Evolutionary conservation across 352 stramenopile species (phyloP).

Genomic region (Peronospora farinosa): DNA sequence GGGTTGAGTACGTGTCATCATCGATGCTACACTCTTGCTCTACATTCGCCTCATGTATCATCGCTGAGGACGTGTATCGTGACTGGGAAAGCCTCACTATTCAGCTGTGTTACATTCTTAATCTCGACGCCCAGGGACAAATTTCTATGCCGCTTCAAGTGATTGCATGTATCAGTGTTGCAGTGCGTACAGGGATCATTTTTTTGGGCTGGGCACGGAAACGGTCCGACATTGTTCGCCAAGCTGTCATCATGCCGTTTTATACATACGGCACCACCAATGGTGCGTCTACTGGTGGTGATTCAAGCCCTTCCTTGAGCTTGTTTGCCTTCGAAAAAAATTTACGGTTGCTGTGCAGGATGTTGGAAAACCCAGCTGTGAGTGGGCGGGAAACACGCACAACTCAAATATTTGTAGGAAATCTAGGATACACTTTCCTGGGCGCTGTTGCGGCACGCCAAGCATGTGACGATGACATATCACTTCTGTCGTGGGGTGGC

Average conservation of each 20-base stretch:
- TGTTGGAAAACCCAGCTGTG: constrained; percentile 26
- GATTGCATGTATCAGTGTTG: constrained; percentile 52
- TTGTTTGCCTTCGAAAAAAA: constrained; percentile 59
- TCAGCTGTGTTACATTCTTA: constrained; percentile 72
- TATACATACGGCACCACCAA: constrained; percentile 29
- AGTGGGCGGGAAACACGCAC: constrained; percentile 14
- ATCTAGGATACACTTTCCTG: constrained; percentile 66
- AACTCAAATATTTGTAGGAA: constrained; percentile 31
- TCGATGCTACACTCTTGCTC: constrained; percentile 77
- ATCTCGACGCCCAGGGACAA: constrained; percentile 54
- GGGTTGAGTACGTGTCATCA: constrained; percentile 73
- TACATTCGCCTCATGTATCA: constrained; percentile 69
- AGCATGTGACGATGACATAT: constrained; percentile 24
- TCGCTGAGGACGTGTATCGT: constrained; percentile 70
- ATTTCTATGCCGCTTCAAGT: constrained; percentile 47
- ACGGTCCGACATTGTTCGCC: constrained; percentile 50
- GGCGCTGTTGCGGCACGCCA: constrained; percentile 33
- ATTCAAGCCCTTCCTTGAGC: constrained; percentile 36
- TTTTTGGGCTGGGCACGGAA: constrained; percentile 72
- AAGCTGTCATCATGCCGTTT: constrained; percentile 56
- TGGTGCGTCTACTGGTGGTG: not conserved
- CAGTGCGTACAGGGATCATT: constrained; percentile 65
- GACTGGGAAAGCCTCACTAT: constrained; percentile 81
- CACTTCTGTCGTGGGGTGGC: constrained; percentile 31
- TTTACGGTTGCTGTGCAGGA: constrained; percentile 41